Base-by-base conservation (phyloP, 805 yeast species). In the Ogataea haglerorum region DNA sequence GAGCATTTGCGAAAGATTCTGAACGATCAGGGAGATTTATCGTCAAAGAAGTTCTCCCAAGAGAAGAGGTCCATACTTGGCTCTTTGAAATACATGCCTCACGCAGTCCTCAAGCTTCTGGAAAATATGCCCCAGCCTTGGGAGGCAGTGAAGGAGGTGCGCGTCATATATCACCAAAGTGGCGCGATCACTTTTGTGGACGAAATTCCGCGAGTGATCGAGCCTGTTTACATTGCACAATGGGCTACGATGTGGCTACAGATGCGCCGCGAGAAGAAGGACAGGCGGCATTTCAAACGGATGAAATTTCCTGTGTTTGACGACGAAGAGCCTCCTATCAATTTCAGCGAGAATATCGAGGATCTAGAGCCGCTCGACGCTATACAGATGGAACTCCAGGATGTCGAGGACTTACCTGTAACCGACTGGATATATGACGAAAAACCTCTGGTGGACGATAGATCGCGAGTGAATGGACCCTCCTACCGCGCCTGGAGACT, bases 121-220 rank as follows among this genome's bases (percentile, higher is more conserved):
- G 99, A 93, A 55, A 89, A 88, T 56, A 91, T 93, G 91, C 99
- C 99, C 0, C 95, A 89, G 58, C 99, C 99, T 1, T 93, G 99
- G 99, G 98, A 93, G 60, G 76, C 78, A 38, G 67, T 75, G 2
- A 85, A 85, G 46, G 95, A 85, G 31, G 98, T 93, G 16, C 79
- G 76, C 43, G 98, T 91, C 6, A 63, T 91, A 30, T 93, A 93
- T 59, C 99, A 93, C 56, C 74, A 75, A 15, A 79, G 93, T 0
- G 99, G 99, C 18, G 97, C 99, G 10, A 83, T 93, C 14, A 88
- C 99, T 0, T 89, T 93, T 69, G 96, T 93, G 15, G 83, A 91
- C 59, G 98, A 93, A 58, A 72, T 76, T 4, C 97, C 98, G 0
- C 69, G 95, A 51, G 98, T 93, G 4, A 83, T 88, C 13, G 95